phyloP scores from a whole-genome alignment of 306 rosid species.

The Carpinus viminea region DNA sequence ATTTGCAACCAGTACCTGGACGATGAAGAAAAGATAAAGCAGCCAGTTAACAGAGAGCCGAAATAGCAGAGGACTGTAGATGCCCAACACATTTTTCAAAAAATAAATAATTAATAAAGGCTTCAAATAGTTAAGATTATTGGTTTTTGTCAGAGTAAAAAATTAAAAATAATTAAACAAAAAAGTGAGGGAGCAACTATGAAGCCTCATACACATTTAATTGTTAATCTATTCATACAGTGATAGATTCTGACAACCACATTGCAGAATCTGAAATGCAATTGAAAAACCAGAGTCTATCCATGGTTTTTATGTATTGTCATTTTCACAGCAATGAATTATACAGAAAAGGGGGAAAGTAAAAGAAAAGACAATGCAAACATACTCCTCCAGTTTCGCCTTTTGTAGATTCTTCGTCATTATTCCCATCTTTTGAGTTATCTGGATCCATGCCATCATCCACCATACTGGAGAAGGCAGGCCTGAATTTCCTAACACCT shows the following conservation, averaged over 20 bases:
- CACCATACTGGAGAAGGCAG: constrained; percentile 40
- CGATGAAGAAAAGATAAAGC: background rate
- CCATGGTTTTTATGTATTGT: background rate
- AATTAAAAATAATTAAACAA: background rate
- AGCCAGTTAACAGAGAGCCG: background rate
- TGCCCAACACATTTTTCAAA: background rate
- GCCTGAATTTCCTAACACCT: constrained; percentile 46
- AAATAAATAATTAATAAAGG: background rate
- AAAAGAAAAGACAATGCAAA: constrained; percentile 15
- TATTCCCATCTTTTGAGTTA: constrained; percentile 53
- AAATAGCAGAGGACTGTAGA: background rate
- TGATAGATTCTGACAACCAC: background rate
- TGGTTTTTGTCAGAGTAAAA: background rate
- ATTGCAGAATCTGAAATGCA: background rate
- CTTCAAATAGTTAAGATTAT: background rate
- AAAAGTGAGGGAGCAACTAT: background rate
- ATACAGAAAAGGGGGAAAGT: constrained; percentile 21
- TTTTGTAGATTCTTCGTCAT: constrained; percentile 43
- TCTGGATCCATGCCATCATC: constrained; percentile 53
- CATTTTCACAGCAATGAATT: constrained; percentile 21
- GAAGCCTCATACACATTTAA: background rate
- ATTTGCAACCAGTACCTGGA: constrained; percentile 3
- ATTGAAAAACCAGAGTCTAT: background rate
- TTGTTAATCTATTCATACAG: background rate
- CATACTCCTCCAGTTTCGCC: constrained; percentile 56